These are phyloP conservation scores for Populus pruinosa DNA, from an alignment of 345 rosid genomes.

Conservation along the genomic window DNA sequence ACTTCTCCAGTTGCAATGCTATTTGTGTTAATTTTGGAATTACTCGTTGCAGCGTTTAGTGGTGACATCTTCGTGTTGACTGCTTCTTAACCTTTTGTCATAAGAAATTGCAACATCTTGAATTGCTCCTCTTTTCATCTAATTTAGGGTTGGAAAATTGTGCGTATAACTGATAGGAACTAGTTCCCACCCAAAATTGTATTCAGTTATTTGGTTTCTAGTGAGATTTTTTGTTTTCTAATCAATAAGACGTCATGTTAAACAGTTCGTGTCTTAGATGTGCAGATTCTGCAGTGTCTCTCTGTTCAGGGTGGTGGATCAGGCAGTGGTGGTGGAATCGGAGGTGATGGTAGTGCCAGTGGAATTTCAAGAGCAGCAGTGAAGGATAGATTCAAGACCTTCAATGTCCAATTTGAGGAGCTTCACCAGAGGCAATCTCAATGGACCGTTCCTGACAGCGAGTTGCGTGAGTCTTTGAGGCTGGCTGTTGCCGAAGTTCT, in stretches of 20 bases:
- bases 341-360: conserved; percentile 32
- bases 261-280: conserved; percentile 9
- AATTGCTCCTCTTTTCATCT: not conserved
- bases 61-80: not conserved
- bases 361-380: conserved; percentile 66
- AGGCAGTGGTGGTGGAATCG: conserved; percentile 24
- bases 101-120: not conserved
- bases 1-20: not conserved
- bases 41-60: not conserved
- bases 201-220: not conserved
- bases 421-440: conserved; percentile 90
- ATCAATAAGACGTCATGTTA: not conserved
- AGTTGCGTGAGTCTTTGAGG: conserved; percentile 81
- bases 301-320: conserved; percentile 48
- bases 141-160: not conserved
- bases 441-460: conserved; percentile 97
- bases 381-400: conserved; percentile 90
- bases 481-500: conserved; percentile 98
- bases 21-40: not conserved
- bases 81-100: not conserved
- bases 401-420: conserved; percentile 85
- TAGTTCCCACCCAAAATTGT: not conserved
- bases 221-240: not conserved
- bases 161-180: not conserved
- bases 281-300: conserved; percentile 92